phyloP scores from a whole-genome alignment of 306 rosid species.

The Phaseolus lunatus region DNA sequence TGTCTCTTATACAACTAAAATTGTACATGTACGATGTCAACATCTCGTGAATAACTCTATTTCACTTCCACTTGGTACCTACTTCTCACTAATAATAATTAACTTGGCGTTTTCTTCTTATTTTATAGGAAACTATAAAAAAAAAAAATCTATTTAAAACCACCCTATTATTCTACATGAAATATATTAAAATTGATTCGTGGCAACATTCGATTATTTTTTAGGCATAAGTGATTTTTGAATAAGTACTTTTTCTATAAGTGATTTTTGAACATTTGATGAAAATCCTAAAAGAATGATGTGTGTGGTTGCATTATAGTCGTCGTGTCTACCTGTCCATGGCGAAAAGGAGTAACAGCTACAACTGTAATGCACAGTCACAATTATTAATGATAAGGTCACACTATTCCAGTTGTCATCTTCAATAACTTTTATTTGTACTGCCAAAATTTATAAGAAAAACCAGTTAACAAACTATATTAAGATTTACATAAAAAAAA shows the following conservation, averaged over 20 bases:
- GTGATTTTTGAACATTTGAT: not conserved
- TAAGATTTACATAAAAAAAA: too few relatives aligned
- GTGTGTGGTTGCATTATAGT: constrained; percentile 4
- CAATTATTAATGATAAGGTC: not conserved
- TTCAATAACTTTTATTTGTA: not conserved
- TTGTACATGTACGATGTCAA: not conserved
- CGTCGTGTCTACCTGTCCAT: constrained; percentile 7
- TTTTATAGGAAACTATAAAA: not conserved
- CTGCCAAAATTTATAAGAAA: too few relatives aligned
- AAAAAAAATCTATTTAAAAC: too few relatives aligned
- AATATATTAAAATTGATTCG: too few relatives aligned
- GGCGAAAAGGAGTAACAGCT: not conserved
- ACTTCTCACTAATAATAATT: not conserved
- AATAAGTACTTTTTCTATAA: not conserved
- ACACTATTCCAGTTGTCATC: not conserved
- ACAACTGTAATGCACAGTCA: not conserved
- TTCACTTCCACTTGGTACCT: not conserved
- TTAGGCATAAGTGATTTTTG: too few relatives aligned
- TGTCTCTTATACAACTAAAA: too few relatives aligned
- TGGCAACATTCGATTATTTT: too few relatives aligned
- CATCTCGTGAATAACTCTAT: too few relatives aligned
- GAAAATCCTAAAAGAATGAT: not conserved
- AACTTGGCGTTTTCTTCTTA: not conserved
- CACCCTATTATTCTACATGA: too few relatives aligned
- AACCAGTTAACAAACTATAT: too few relatives aligned